Percentiles rank a stretch among this genome's conserved stretches.
phyloP scores from a whole-genome alignment of 1,284 basidiomycete species.

The Naganishia sp. region DNA sequence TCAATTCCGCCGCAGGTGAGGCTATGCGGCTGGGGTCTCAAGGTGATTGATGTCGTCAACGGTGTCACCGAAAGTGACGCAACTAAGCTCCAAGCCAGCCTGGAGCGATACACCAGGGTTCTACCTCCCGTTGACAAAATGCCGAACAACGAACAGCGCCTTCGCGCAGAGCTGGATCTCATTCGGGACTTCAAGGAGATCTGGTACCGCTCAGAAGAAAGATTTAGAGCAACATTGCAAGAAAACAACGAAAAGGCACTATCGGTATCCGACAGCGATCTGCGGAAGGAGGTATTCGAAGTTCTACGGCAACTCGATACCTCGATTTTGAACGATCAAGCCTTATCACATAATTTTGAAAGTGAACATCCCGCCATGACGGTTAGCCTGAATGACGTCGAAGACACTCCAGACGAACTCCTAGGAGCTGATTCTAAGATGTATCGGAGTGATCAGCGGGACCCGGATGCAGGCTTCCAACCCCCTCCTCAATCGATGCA shows the following conservation, averaged over 20 bases:
- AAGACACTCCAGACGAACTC: too few relatives aligned
- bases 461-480: too few relatives aligned
- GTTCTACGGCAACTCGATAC: not conserved
- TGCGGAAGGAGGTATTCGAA: not conserved
- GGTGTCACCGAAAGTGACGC: conserved; percentile 7
- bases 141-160: not conserved
- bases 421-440: too few relatives aligned
- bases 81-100: not conserved
- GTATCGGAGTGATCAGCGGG: too few relatives aligned
- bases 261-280: not conserved
- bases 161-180: not conserved
- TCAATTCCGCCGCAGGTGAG: conserved; percentile 7
- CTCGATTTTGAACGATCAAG: too few relatives aligned
- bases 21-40: conserved; percentile 1
- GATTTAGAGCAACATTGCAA: not conserved
- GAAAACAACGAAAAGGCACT: not conserved
- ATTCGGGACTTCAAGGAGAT: conserved; percentile 1
- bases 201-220: not conserved
- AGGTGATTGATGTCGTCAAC: conserved; percentile 8
- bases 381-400: too few relatives aligned
- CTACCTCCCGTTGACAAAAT: too few relatives aligned
- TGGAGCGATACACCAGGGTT: conserved; percentile 1
- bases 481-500: too few relatives aligned
- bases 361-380: too few relatives aligned
- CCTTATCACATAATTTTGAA: too few relatives aligned